Percentiles rank a stretch among this genome's conserved stretches.
Evolutionary conservation across 805 yeast species (phyloP).

Genomic region (Millerozyma miso): DNA sequence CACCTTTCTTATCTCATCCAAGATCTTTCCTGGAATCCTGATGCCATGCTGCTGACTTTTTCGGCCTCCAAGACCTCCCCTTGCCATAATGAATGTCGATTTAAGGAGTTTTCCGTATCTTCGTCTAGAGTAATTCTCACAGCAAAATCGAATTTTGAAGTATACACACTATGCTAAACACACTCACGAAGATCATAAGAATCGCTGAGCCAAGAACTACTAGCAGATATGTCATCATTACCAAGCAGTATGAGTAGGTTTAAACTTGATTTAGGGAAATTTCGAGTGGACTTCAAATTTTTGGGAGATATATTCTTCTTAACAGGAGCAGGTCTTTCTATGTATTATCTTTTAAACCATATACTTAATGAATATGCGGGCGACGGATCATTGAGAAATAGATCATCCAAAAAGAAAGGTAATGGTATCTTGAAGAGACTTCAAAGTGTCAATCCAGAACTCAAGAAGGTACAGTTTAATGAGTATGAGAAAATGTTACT

Average conservation of each 20-base stretch:
- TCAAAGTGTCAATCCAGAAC: slow-evolving; percentile 52
- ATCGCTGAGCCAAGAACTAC: background rate
- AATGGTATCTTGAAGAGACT: slow-evolving; percentile 36
- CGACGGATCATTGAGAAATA: slow-evolving; percentile 37
- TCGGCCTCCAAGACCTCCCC: background rate
- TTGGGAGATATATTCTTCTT: slow-evolving; percentile 39
- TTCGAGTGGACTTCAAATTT: slow-evolving; percentile 36
- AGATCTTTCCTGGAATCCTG: slow-evolving; percentile 49
- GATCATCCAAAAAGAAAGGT: slow-evolving; percentile 63
- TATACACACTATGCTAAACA: background rate
- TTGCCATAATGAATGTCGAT: background rate
- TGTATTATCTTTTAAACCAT: slow-evolving; percentile 56
- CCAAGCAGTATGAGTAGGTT: slow-evolving; percentile 23
- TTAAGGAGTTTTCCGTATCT: too few relatives aligned
- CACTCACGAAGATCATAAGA: background rate
- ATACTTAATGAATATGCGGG: slow-evolving; percentile 29
- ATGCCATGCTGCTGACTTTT: slow-evolving; percentile 35
- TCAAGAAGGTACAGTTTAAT: slow-evolving; percentile 50
- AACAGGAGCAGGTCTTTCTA: slow-evolving; percentile 63
- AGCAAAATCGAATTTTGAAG: background rate
- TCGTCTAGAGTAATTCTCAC: too few relatives aligned
- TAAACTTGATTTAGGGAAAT: slow-evolving; percentile 33
- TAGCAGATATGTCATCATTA: background rate
- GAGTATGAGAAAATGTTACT: slow-evolving; percentile 77
- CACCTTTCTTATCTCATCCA: slow-evolving; percentile 45